These are phyloP conservation scores for Lecanicillium sp. DNA, from an alignment of 2,329 filamentous ascomycete species.

Conservation along the genomic window DNA sequence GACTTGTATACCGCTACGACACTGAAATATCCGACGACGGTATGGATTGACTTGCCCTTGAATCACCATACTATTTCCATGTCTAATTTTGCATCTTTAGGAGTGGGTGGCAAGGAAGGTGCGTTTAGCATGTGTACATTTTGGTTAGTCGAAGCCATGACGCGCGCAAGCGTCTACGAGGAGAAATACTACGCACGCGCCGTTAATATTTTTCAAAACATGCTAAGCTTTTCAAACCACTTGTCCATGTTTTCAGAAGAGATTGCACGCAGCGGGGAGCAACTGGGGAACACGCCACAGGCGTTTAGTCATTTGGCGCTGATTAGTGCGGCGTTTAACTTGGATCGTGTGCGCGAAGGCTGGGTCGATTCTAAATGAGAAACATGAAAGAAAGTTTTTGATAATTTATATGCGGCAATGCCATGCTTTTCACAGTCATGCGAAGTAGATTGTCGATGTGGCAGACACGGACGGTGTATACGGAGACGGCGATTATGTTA, in stretches of 20 bases:
- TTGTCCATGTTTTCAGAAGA: constrained; percentile 73
- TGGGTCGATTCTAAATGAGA: no score
- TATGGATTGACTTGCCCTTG: constrained; percentile 23
- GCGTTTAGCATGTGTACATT: constrained; percentile 79
- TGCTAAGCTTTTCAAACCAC: constrained; percentile 69
- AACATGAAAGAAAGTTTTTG: no score
- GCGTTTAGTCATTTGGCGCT: constrained; percentile 70
- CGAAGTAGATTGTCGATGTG: no score
- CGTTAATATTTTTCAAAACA: constrained; percentile 68
- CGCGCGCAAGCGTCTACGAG: constrained; percentile 57
- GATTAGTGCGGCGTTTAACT: constrained; percentile 69
- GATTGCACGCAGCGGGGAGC: constrained; percentile 65
- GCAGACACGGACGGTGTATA: no score
- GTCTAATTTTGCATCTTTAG: constrained; percentile 25
- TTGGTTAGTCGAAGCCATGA: constrained; percentile 73
- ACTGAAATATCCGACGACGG: constrained; percentile 61
- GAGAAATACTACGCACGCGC: constrained; percentile 53
- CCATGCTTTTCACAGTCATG: no score
- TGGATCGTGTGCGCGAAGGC: constrained; percentile 40
- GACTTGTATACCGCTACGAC: constrained; percentile 69
- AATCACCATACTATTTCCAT: background rate
- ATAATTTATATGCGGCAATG: no score
- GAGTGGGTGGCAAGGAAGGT: constrained; percentile 65
- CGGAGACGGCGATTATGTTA: no score
- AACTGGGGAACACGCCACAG: constrained; percentile 72